Conservation (phyloP, 2,329 filamentous ascomycete genomes). For the Aspergillus sp. region DNA sequence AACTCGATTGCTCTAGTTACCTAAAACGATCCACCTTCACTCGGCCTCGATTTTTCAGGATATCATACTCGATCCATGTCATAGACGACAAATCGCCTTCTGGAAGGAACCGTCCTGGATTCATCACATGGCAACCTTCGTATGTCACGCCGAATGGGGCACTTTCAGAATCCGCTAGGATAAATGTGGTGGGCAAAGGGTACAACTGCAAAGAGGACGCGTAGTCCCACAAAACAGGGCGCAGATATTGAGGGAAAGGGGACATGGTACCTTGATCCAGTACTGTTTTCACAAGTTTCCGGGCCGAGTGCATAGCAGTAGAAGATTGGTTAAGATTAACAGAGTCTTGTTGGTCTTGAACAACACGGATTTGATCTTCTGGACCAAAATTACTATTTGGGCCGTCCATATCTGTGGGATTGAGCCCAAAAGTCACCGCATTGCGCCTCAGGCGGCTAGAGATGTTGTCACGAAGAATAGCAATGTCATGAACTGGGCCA, state of each 20-base stretch:
- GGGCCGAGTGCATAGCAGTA: slow-evolving; percentile 51
- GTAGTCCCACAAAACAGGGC: slow-evolving; percentile 90
- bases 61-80: slow-evolving; percentile 85
- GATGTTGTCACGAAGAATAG: slow-evolving; percentile 84
- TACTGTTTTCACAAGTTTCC: slow-evolving; percentile 84
- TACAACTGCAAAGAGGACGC: slow-evolving; percentile 75
- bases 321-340: slow-evolving; percentile 22
- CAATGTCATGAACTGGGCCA: slow-evolving; percentile 82
- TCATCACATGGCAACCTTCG: slow-evolving; percentile 94
- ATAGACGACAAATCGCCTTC: slow-evolving; percentile 66
- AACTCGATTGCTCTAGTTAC: neutral
- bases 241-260: slow-evolving; percentile 75
- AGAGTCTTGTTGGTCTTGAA: slow-evolving; percentile 18
- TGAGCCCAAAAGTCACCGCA: slow-evolving; percentile 66
- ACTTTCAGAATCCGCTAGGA: slow-evolving; percentile 78
- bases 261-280: slow-evolving; percentile 87
- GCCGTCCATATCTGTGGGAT: slow-evolving; percentile 22
- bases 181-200: slow-evolving; percentile 79
- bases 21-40: slow-evolving; percentile 64
- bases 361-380: slow-evolving; percentile 20
- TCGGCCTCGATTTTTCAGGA: slow-evolving; percentile 60
- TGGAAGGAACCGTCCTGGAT: slow-evolving; percentile 76
- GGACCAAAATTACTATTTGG: slow-evolving; percentile 32
- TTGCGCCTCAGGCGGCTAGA: slow-evolving; percentile 74
- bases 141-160: slow-evolving; percentile 86